Conservation (phyloP, 768 basidiomycete genomes). For the Gloeophyllum trabeum region DNA sequence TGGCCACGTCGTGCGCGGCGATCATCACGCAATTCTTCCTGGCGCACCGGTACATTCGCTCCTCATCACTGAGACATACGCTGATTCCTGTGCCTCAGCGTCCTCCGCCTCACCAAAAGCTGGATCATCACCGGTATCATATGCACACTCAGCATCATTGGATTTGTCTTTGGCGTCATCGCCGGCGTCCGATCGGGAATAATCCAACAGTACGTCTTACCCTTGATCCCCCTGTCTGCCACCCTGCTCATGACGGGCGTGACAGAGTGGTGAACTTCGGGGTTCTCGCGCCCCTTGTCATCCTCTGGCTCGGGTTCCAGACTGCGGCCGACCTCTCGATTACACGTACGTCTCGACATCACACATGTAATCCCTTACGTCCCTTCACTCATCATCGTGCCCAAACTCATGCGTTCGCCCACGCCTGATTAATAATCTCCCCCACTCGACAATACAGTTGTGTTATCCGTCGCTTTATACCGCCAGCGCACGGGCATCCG, state of each 20-base stretch:
- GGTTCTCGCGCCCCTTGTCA: conserved; percentile 26
- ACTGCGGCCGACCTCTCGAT: conserved; percentile 32
- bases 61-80: not conserved
- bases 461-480: conserved; percentile 20
- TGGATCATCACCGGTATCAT: conserved; percentile 16
- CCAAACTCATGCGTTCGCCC: too few relatives aligned
- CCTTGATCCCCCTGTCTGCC: not conserved
- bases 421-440: not conserved
- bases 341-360: conserved; percentile 25
- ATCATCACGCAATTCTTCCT: conserved; percentile 40
- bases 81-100: not conserved
- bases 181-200: conserved; percentile 32
- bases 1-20: conserved; percentile 32
- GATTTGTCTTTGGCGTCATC: conserved; percentile 21
- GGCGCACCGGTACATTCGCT: conserved; percentile 23
- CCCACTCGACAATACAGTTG: conserved; percentile 13
- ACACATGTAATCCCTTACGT: not conserved
- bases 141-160: conserved; percentile 23
- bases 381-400: too few relatives aligned
- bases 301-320: conserved; percentile 35
- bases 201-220: conserved; percentile 24
- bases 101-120: not conserved
- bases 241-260: not conserved
- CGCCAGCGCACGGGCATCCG: conserved; percentile 39
- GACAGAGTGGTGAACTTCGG: not conserved